Base-by-base conservation (phyloP, 176 grass and related monocot genomes). In the Oryza glaberrima region DNA sequence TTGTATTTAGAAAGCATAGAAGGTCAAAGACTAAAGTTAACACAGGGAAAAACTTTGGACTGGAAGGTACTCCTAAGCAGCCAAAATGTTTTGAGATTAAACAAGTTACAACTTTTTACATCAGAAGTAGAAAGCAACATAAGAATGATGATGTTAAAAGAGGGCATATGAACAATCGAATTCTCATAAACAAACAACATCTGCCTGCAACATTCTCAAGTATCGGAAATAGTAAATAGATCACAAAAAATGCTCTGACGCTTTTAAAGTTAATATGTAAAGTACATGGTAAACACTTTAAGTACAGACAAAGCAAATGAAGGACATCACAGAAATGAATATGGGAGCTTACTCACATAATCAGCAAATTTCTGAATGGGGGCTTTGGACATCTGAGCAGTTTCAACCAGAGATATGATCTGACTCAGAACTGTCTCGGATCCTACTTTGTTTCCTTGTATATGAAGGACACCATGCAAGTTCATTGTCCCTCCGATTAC, bases 281-380 rank as follows among this genome's bases (percentile, higher is more conserved):
- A 22, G 2, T 48, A 17, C 3, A 76, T 0, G 0, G 2, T 76
- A 60, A 4, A 44, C 28, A 47, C 34, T 32, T 70, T 43, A 78
- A 12, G 16, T 65, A 54, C 20, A 58, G 61, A 75, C 10, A 75
- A 38, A 52, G 13, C 16, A 63, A 58, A 69, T 0, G 0, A 32
- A 22, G 9, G 32, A 66, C 67, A 72, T 20, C 5, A 6, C 7
- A 7, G 49, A 58, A n/a, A 68, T 9, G 4, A 9, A 69, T n/a
- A 67, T 3, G 74, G 1, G 11, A 58, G 65, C 11, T 20, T 75
- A 92, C 93, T 90, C 73, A 94, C 93, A 92, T 96, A 99, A 73
- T 99, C 96, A 6, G 96, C 96, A 82, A 99, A 94, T 90, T 99
- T 99, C 69, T 99, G 96, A 84, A 99, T 99, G 76, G 96, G 96